A percentile compares a stretch with the other conserved stretches of the same genome.
Evolutionary conservation across 352 stramenopile species (phyloP).

Genomic region (Elongisporangium undulatum): DNA sequence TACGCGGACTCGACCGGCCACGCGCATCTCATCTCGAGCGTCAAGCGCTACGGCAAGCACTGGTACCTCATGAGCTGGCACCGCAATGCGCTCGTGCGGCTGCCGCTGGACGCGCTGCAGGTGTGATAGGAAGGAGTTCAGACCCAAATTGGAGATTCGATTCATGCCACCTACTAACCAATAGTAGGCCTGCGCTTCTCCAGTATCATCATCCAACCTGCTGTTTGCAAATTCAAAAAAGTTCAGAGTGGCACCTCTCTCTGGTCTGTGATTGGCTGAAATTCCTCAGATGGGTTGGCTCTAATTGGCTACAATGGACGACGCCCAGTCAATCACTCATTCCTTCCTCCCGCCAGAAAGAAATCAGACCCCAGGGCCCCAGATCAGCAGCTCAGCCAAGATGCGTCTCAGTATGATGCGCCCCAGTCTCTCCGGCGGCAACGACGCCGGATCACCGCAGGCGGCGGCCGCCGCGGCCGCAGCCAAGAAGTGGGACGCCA

Average conservation of each 20-base stretch:
- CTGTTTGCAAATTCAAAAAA: background rate
- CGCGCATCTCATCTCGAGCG: slow-evolving; percentile 33
- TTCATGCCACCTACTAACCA: background rate
- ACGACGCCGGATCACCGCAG: background rate
- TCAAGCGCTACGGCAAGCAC: slow-evolving; percentile 35
- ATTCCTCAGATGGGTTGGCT: background rate
- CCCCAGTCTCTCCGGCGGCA: background rate
- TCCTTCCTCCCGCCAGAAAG: background rate
- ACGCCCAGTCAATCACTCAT: background rate
- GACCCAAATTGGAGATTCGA: background rate
- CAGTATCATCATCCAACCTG: too few species aligned
- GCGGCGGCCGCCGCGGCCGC: too few species aligned
- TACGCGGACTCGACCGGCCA: slow-evolving; percentile 39
- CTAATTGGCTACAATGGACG: background rate
- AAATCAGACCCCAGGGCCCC: background rate
- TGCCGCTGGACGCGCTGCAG: slow-evolving; percentile 31
- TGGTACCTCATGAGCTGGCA: slow-evolving; percentile 54
- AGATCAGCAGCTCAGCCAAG: background rate
- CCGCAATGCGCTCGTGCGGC: slow-evolving; percentile 32
- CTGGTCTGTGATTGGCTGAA: background rate
- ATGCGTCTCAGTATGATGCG: background rate
- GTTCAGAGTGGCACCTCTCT: background rate
- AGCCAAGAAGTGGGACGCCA: slow-evolving; percentile 12
- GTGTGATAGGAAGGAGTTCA: background rate
- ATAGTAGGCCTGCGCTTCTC: background rate